Conservation (phyloP, 768 basidiomycete species). For the Lentinula edodes region DNA sequence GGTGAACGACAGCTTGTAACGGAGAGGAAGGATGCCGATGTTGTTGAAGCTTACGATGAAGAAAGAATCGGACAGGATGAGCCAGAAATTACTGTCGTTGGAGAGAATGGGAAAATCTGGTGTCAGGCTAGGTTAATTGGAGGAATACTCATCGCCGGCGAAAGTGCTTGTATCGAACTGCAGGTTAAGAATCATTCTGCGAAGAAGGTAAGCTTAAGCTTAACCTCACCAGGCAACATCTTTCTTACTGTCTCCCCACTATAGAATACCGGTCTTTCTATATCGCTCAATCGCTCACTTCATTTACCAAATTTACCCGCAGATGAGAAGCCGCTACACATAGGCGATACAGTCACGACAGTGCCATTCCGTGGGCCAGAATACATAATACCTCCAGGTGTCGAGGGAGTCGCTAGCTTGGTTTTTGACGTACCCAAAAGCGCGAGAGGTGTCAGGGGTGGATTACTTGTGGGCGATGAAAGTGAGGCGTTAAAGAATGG, state of each 20-base stretch:
- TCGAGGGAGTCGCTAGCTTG: constrained; percentile 73
- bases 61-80: constrained; percentile 29
- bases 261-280: constrained; percentile 63
- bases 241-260: not conserved
- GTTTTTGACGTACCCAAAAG: constrained; percentile 73
- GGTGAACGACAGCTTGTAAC: constrained; percentile 67
- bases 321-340: constrained; percentile 44
- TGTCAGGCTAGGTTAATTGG: constrained; percentile 63
- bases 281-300: constrained; percentile 58
- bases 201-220: constrained; percentile 54
- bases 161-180: constrained; percentile 66
- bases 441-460: constrained; percentile 62
- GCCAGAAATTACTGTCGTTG: constrained; percentile 60
- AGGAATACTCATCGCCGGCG: constrained; percentile 59
- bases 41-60: constrained; percentile 52
- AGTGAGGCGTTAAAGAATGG: constrained; percentile 18
- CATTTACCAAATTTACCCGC: constrained; percentile 41
- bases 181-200: constrained; percentile 78
- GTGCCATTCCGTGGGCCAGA: constrained; percentile 72
- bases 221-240: not conserved
- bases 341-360: constrained; percentile 62
- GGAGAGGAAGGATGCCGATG: constrained; percentile 53
- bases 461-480: constrained; percentile 50
- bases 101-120: constrained; percentile 79
- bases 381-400: constrained; percentile 67